Evolutionary conservation across 2,329 filamentous ascomycete genomes (phyloP), one percentile per base, ranked within the genome.

Genomic region (Mariannaea sp.): DNA sequence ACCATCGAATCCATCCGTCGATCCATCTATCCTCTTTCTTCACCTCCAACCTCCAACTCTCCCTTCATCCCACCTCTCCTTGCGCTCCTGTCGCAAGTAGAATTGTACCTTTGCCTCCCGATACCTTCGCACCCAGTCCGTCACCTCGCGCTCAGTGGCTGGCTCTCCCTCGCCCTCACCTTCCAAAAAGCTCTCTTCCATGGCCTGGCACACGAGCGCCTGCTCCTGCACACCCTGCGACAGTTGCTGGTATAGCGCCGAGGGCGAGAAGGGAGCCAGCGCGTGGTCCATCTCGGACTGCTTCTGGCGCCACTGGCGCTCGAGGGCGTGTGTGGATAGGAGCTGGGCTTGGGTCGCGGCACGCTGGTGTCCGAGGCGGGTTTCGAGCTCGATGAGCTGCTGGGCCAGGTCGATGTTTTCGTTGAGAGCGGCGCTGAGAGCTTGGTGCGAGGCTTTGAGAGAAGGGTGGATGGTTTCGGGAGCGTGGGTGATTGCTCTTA

Each of bases 1-100:
- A 97, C 1, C 94, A 94, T 8, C 93, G 93, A 26, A 97, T 93
- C 61, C 93, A 81, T 20, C 93, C 92, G 10, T 12, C 14, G 7
- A 14, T 32, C 26, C n/a, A n/a, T 46, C 24, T 27, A 10, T 12
- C 36, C 14, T 32, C n/a, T 14, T 14, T 49, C 20, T 19, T 84
- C 77, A 93, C 67, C 93, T 83, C 94, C 94, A 97, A 1, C 94
- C 94, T 9, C 93, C 93, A 27, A 97, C 93, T 61, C 93, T 81
- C 19, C 93, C 92, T 73, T 97, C 93, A 70, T 97, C 94, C 94
- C 94, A 97, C 64, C 94, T 82, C 66, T 92, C 89, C 72, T 92
- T 96, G 61, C 90, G 83, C 76, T 97, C 94, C 67, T 87, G 85
- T 53, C 94, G 81, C 48, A 92, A 77, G 67, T 94, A 95, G 57